Percentiles rank a stretch among this genome's conserved stretches.
These are phyloP conservation scores for Neurospora sp. DNA, from an alignment of 495 filamentous ascomycete species.

Conservation along the genomic window DNA sequence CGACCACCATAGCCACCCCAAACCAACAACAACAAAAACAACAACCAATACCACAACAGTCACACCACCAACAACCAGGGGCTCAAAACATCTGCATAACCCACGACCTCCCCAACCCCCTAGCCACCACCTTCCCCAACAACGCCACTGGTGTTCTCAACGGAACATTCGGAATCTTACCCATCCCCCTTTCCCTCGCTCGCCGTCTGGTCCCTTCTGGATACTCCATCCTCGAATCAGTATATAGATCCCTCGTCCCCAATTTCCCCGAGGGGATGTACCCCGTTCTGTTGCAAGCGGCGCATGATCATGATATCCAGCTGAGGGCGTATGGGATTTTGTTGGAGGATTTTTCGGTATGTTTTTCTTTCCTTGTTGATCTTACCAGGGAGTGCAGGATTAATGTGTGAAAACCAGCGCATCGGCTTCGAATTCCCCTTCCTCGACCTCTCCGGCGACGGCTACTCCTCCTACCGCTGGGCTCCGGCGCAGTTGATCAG, in stretches of 20 bases:
- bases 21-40: neutral
- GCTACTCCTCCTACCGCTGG: constrained; percentile 32
- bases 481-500: constrained; percentile 28
- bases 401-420: constrained; percentile 13
- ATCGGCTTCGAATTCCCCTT: constrained; percentile 38
- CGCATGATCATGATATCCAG: constrained; percentile 34
- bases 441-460: constrained; percentile 26
- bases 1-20: too few relatives aligned
- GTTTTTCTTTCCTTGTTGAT: neutral
- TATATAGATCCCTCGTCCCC: constrained; percentile 27
- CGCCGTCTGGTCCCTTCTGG: constrained; percentile 25
- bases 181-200: constrained; percentile 25
- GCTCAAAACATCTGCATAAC: constrained; percentile 23
- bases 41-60: neutral
- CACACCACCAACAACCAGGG: neutral
- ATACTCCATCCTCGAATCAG: constrained; percentile 28
- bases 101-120: constrained; percentile 24
- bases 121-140: constrained; percentile 26
- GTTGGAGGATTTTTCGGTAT: constrained; percentile 32
- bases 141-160: constrained; percentile 33
- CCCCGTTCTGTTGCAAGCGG: constrained; percentile 32
- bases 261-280: constrained; percentile 34
- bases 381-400: too few relatives aligned
- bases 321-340: constrained; percentile 23
- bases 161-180: constrained; percentile 30